Percentiles rank a stretch among this genome's conserved stretches.
These are phyloP conservation scores for Dryas integrifolia DNA, from an alignment of 331 rosid species.

Conservation along the genomic window DNA sequence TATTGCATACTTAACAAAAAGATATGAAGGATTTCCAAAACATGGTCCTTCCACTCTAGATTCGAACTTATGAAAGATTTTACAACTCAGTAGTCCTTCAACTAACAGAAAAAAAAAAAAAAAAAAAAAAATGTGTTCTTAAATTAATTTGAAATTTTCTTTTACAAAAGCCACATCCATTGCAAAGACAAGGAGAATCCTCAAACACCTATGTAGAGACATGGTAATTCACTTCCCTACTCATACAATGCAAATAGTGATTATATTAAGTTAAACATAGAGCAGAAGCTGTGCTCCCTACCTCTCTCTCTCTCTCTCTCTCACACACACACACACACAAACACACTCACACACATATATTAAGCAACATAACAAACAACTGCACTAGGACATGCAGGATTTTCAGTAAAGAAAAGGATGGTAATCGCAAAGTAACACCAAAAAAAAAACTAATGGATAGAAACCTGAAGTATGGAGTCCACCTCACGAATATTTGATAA, in stretches of 20 bases:
- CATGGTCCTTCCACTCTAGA: neutral
- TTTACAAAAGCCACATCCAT: neutral
- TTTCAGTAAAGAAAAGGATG: neutral
- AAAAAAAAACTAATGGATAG: slow-evolving; percentile 14
- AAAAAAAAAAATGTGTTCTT: neutral
- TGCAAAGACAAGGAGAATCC: neutral
- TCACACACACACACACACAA: no score
- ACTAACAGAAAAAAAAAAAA: neutral
- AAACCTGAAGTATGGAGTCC: slow-evolving; percentile 94
- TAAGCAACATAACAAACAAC: neutral
- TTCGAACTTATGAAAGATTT: neutral
- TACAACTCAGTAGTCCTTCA: neutral
- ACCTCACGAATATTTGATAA: slow-evolving; percentile 92
- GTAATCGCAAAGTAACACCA: slow-evolving; percentile 12
- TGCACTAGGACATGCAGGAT: neutral
- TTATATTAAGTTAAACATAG: neutral
- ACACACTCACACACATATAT: neutral
- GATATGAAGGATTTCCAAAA: neutral
- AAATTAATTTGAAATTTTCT: neutral
- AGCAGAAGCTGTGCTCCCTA: neutral
- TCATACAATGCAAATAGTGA: slow-evolving; percentile 5
- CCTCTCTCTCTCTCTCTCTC: neutral
- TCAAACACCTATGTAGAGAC: slow-evolving; percentile 2
- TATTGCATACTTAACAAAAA: neutral
- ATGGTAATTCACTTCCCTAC: neutral